Evolutionary conservation across 2,329 filamentous ascomycete species (phyloP), one percentile per base, ranked within the genome.

Genomic region (Chalaropsis thielavioides): DNA sequence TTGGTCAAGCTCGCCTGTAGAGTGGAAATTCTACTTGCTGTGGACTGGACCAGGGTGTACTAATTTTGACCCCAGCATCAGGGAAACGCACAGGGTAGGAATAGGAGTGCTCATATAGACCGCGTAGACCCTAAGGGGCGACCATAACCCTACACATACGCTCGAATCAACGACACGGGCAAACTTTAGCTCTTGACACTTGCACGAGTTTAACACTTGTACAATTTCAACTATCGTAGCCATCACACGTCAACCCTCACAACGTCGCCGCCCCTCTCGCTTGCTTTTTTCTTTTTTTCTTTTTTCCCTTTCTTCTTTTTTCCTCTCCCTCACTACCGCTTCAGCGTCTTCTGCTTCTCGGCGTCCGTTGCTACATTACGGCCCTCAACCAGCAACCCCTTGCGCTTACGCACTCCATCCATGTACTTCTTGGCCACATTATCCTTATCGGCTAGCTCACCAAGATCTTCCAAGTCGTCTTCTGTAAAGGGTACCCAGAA

Each of bases 401-500:
- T 99, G 75, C 91, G 81, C 73, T 80, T 81, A 72, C 94, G 80
- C 49, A 99, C 92, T 44, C 82, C 79, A 76, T 99, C 94, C 83
- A 99, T 92, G 78, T 97, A 97, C 72, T 89, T 79, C 83, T 95
- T 96, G 27, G 94, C 94, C 62, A 97, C 89, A 76, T 96, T 97
- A 80, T 97, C 94, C 72, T 84, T 83, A 76, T 99, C 94, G 3
- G 90, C 94, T 73, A 92, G 78, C 79, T 97, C 92, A 31, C 94
- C 94, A 67, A 99, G 77, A 78, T 99, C 94, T 79, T 99, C 94
- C 62, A 99, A 76, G 72, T 99, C 90, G 73, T 97, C 94, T 73
- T 97, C 94, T 0, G 92, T 97, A 69, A 90, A 91, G 0, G 94
- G 94, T 59, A 95, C 91, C 94, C 94, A 99, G 78, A 95, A 95